These are phyloP conservation scores for Floccularia luteovirens DNA, from an alignment of 768 basidiomycete genomes.

Conservation along the genomic window DNA sequence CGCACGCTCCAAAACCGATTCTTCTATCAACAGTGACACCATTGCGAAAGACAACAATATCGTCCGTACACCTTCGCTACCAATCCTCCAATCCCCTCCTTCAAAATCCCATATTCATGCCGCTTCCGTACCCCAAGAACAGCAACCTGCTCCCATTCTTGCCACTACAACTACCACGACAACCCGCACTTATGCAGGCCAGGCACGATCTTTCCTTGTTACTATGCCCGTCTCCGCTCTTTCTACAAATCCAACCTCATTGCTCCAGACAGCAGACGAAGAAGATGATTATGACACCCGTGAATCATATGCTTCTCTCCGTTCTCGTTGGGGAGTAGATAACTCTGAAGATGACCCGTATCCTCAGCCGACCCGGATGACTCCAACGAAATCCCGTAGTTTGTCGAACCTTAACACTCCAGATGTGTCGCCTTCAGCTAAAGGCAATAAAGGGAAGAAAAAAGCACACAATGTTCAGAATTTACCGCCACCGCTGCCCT, in stretches of 20 bases:
- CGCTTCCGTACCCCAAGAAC: slow-evolving; percentile 12
- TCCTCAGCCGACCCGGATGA: slow-evolving; percentile 16
- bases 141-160: slow-evolving; percentile 12
- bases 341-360: slow-evolving; percentile 67
- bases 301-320: slow-evolving; percentile 73
- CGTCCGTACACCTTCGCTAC: slow-evolving; percentile 29
- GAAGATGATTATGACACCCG: slow-evolving; percentile 45
- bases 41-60: slow-evolving; percentile 5
- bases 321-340: slow-evolving; percentile 78
- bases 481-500: slow-evolving; percentile 15
- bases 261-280: slow-evolving; percentile 14
- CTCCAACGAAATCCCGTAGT: slow-evolving; percentile 14
- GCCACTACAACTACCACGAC: slow-evolving; percentile 19
- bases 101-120: slow-evolving; percentile 10
- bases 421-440: slow-evolving; percentile 25
- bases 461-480: slow-evolving; percentile 23
- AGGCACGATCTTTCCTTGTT: slow-evolving; percentile 75
- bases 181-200: slow-evolving; percentile 66
- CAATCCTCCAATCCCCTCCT: slow-evolving; percentile 22
- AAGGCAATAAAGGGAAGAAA: slow-evolving; percentile 23
- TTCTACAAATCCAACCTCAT: slow-evolving; percentile 10
- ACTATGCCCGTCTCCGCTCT: slow-evolving; percentile 36
- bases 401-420: slow-evolving; percentile 21
- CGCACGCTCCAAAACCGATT: slow-evolving; percentile 57
- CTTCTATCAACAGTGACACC: slow-evolving; percentile 30